Conservation (phyloP, 1,284 basidiomycete genomes). For the Boletus smithii region DNA sequence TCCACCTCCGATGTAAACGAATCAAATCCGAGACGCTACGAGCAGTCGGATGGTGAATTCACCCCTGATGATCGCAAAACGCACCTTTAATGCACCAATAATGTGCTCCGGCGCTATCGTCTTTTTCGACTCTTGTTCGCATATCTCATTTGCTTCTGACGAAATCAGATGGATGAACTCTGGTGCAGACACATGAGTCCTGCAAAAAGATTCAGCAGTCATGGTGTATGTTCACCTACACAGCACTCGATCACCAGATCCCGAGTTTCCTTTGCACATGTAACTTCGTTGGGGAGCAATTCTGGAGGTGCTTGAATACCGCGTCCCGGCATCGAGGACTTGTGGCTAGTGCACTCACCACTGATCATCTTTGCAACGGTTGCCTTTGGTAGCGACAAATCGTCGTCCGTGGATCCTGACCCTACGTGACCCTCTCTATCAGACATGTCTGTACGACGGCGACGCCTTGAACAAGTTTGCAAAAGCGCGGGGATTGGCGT, state of each 20-base stretch:
- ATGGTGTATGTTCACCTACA: constrained; percentile 72
- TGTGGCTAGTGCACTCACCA: constrained; percentile 46
- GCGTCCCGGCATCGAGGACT: background rate
- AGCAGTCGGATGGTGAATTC: constrained; percentile 10
- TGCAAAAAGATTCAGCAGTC: constrained; percentile 6
- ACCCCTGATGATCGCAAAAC: constrained; percentile 20
- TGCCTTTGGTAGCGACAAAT: constrained; percentile 93
- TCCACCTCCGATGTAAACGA: constrained; percentile 86
- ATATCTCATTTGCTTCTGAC: constrained; percentile 96
- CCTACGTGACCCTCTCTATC: constrained; percentile 76
- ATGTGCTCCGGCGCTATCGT: constrained; percentile 99
- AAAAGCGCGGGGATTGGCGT: no score
- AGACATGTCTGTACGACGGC: constrained; percentile 55
- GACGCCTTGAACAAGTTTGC: no score
- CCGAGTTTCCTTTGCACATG: constrained; percentile 92
- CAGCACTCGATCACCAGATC: constrained; percentile 98
- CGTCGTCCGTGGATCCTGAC: constrained; percentile 71
- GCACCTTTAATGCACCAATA: constrained; percentile 84
- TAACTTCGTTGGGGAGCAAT: constrained; percentile 84
- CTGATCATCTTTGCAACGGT: constrained; percentile 97
- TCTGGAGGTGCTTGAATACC: constrained; percentile 55
- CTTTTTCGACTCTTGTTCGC: constrained; percentile 98
- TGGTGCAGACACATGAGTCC: constrained; percentile 35
- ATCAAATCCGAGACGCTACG: constrained; percentile 85
- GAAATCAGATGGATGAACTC: constrained; percentile 99